Evolutionary conservation across 2,329 filamentous ascomycete species (phyloP), one percentile per base, ranked within the genome.

Genomic region (Plectosphaerella plurivora): DNA sequence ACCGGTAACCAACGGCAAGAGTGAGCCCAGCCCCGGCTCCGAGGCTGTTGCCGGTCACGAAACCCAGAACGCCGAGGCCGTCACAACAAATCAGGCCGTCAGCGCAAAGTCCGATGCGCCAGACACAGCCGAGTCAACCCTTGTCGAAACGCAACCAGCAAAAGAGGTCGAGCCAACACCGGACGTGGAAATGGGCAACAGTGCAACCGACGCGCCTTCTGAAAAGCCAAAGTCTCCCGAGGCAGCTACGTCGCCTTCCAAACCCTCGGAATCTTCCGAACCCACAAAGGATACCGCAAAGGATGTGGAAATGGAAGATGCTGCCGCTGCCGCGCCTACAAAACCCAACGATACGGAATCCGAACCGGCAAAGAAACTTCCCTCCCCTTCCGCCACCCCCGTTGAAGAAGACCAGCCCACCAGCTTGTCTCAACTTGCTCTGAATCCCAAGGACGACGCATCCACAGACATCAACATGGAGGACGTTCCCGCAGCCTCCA

Each of bases 381-480:
- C 37, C 12, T 54, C 54, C 10, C 49, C 51, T 18, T 39, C 46
- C 28, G 14, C 44, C 3, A 12, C 44, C 37, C 44, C 48, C 18
- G 51, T 25, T 24, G 60, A 65, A 24, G 69, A 69, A 39, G 56
- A 68, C 4, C 65, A 69, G 5, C 64, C 68, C 15, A 63, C 66
- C 15, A 68, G 67, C 55, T 61, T 73, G 49, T 73, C 70, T 2
- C 67, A 73, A 51, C 63, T 71, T 36, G 68, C 67, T 14, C 67
- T 71, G 37, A 73, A 73, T 41, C 15, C 44, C 39, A 53, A 53
- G 42, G 37, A 24, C 18, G 16, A 37, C 4, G 9, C 37, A 15
- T 50, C 56, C 16, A 18, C 25, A 14, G 79, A 83, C 53, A 68
- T 78, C 11, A 67, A 73, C 41, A 83, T 83, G 79, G 64, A 67